Base-by-base conservation (phyloP, 2,329 filamentous ascomycete species). In the Akanthomyces muscarius region DNA sequence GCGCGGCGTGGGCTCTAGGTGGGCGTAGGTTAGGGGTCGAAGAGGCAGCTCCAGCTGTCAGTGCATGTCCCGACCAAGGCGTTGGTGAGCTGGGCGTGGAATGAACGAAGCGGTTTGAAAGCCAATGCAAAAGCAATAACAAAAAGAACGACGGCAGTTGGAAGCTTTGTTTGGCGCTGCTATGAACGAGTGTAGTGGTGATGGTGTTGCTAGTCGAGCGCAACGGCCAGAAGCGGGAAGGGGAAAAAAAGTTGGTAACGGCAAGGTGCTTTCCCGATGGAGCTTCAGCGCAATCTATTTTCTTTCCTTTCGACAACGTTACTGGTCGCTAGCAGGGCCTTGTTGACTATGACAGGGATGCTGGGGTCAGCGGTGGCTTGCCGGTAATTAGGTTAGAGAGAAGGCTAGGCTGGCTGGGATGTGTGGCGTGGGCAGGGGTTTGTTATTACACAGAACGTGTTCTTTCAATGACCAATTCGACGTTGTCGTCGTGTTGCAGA, bases 301-400 rank as follows among this genome's bases (percentile, higher is more conserved):
- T 59, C 8, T 53, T 23, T 28, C 50, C 14, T 18, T 7, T 13
- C 23, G 28, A 21, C 10, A 36, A 36, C 6, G 33, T 36, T 36
- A 36, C 7, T 36, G 33, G 33, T 36, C 33, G 33, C 41, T 41
- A 16, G 6, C 11, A 28, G 13, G 5, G 52, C 41, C 54, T 47
- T 38, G 55, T 23, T 38, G 55, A n/a, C 13, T n/a, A 38, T 42
- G 45, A 42, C 56, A 59, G 45, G 56, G 56, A 47, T 59, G 45
- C 44, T 8, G 23, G 45, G 47, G 25, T 30, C 16, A 50, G 47
- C 47, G 47, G 47, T 50, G 47, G 47, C 47, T 50, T 14, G 47
- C 16, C 47, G 47, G 47, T 50, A 50, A 50, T 50, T 50, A 50
- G 25, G 30, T 23, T 36, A 4, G 28, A 30, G 25, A 47, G 6